Conservation (phyloP, 1,284 basidiomycete genomes). For the Albatrellus sp. region DNA sequence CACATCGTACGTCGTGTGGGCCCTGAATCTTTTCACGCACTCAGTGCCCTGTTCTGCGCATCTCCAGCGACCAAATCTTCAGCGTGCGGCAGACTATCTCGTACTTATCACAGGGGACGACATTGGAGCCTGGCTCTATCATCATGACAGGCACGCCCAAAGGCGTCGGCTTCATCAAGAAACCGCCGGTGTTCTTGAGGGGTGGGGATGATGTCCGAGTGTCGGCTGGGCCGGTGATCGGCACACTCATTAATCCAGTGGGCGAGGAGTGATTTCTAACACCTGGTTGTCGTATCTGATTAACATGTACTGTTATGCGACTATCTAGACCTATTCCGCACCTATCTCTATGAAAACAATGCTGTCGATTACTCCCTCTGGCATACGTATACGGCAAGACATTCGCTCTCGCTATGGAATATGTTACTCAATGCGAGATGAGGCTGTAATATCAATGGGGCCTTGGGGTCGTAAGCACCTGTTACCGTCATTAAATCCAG, state of each 20-base stretch:
- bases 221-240: slow-evolving; percentile 54
- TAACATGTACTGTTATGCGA: too few species aligned
- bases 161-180: slow-evolving; percentile 68
- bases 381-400: too few species aligned
- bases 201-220: slow-evolving; percentile 65
- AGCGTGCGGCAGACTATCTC: slow-evolving; percentile 60
- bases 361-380: too few species aligned
- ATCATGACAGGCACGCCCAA: slow-evolving; percentile 74
- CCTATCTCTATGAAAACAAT: too few species aligned
- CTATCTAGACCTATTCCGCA: too few species aligned
- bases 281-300: too few species aligned
- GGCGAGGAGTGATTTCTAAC: slow-evolving; percentile 31
- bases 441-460: too few species aligned
- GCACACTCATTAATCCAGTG: slow-evolving; percentile 65
- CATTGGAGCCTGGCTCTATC: slow-evolving; percentile 70
- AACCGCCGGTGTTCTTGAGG: slow-evolving; percentile 60
- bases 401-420: too few species aligned
- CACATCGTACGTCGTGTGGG: slow-evolving; percentile 38
- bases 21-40: background rate
- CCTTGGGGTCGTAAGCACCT: too few species aligned
- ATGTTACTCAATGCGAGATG: too few species aligned
- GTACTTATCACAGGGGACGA: slow-evolving; percentile 78
- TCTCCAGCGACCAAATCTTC: slow-evolving; percentile 58
- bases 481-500: too few species aligned
- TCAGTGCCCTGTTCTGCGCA: slow-evolving; percentile 8